Conservation (phyloP, 345 rosid genomes). For the Barbarea vulgaris region DNA sequence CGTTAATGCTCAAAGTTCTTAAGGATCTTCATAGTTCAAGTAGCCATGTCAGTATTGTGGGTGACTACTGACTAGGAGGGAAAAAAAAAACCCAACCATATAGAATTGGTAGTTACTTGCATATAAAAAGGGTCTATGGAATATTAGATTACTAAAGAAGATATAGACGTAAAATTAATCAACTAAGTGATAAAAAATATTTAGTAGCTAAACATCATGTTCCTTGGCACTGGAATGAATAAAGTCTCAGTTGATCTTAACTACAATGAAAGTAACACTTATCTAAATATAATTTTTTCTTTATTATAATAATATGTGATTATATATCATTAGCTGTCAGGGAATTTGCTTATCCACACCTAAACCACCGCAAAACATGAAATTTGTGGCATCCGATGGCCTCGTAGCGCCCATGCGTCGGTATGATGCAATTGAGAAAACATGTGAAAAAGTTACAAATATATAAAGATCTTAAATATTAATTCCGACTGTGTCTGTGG, state of each 20-base stretch:
- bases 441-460: too few species aligned
- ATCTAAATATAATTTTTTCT: neutral
- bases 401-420: neutral
- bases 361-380: neutral
- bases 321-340: neutral
- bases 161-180: neutral
- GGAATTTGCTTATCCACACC: neutral
- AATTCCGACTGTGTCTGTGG: too few species aligned
- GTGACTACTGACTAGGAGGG: neutral
- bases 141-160: neutral
- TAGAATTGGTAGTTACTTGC: neutral
- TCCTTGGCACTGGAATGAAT: neutral
- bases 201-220: neutral
- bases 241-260: neutral
- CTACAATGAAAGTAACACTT: neutral
- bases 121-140: neutral
- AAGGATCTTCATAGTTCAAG: neutral
- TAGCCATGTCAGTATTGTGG: neutral
- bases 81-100: neutral
- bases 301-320: neutral
- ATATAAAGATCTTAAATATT: too few species aligned
- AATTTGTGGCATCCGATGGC: neutral
- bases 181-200: neutral
- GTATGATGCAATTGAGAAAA: neutral
- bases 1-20: neutral